Conservation (phyloP, 2,329 filamentous ascomycete species). For the Penicillium verrucosum region DNA sequence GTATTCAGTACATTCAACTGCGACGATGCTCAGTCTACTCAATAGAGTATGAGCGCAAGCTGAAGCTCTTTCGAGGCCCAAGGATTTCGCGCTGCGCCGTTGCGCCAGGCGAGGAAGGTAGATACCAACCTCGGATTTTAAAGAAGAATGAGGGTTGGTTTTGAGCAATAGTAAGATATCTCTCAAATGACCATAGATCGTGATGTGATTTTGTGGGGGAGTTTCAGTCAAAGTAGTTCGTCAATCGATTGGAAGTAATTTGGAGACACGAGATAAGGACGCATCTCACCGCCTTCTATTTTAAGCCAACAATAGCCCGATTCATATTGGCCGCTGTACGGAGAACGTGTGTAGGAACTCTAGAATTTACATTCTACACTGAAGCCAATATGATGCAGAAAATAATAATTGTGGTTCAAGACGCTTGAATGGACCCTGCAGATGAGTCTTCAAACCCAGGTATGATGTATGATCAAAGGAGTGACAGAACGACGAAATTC, state of each 20-base stretch:
- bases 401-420: background rate
- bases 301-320: background rate
- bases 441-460: background rate
- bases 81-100: background rate
- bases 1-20: background rate
- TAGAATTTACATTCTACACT: background rate
- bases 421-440: background rate
- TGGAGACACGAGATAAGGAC: constrained; percentile 6
- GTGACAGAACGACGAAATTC: constrained; percentile 7
- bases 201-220: background rate
- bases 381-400: background rate
- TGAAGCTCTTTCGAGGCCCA: background rate
- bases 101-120: background rate
- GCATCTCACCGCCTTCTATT: constrained; percentile 13
- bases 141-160: background rate
- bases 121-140: background rate
- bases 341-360: background rate
- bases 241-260: background rate
- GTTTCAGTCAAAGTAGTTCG: background rate
- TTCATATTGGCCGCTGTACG: background rate
- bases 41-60: background rate
- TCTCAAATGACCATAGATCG: background rate
- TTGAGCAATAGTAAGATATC: background rate
- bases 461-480: constrained; percentile 1
- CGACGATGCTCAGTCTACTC: background rate